phyloP scores from a whole-genome alignment of 371 early-diverging fungal genomes.

The Mortierella sp. region DNA sequence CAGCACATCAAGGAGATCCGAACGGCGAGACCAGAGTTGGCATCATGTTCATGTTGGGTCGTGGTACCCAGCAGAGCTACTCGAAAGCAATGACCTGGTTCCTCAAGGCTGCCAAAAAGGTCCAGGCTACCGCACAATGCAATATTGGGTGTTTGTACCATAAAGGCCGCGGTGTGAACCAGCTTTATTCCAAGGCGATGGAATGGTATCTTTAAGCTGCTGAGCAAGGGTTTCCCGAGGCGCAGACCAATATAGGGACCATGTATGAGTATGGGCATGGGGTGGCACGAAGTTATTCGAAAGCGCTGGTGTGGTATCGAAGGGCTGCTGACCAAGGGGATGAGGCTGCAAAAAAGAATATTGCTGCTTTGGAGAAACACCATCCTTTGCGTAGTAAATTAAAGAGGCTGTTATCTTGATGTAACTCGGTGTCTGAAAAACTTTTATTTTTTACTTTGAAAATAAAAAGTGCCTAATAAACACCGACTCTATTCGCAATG shows the following conservation, averaged over 20 bases:
- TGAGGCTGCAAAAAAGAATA: background rate
- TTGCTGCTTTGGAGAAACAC: background rate
- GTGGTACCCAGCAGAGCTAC: background rate
- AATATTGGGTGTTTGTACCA: conserved; percentile 1
- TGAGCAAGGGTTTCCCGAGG: background rate
- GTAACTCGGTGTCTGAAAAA: no score
- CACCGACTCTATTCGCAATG: no score
- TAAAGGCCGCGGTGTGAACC: conserved; percentile 20
- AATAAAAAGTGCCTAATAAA: no score
- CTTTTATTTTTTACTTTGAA: no score
- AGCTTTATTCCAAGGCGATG: conserved; percentile 16
- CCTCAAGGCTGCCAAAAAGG: background rate
- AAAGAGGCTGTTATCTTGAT: no score
- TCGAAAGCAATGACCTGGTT: background rate
- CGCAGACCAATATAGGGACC: background rate
- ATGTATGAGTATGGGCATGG: conserved; percentile 67
- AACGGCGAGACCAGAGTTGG: background rate
- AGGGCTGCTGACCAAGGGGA: conserved; percentile 17
- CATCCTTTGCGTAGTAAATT: no score
- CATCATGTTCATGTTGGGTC: background rate
- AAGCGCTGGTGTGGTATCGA: conserved; percentile 59
- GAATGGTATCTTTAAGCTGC: conserved; percentile 78
- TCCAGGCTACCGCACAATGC: background rate
- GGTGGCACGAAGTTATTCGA: conserved; percentile 58
- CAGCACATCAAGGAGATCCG: background rate